Evolutionary conservation across 371 early-diverging fungal species (phyloP).

Genomic region (Synchytrium microbalum): DNA sequence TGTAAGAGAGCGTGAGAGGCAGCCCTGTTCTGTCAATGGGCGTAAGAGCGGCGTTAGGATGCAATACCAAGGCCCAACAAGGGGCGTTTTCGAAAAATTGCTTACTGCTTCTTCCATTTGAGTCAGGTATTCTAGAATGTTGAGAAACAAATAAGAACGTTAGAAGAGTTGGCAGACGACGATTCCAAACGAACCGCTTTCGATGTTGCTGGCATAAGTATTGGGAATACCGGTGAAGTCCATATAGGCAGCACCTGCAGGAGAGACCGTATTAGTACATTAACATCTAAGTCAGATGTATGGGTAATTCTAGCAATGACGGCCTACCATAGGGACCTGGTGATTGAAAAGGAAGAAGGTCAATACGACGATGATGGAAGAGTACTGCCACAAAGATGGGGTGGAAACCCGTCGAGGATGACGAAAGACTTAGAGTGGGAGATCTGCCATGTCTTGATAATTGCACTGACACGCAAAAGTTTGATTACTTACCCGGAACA

Average conservation of each 20-base stretch:
- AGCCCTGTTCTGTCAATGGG: conserved; percentile 4
- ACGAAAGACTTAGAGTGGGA: background rate
- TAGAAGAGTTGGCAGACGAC: background rate
- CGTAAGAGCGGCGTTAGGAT: background rate
- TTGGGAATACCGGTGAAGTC: background rate
- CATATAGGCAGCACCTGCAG: too few relatives aligned
- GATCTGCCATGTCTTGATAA: too few relatives aligned
- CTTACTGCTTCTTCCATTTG: background rate
- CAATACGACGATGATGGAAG: background rate
- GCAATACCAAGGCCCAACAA: too few relatives aligned
- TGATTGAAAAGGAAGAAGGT: background rate
- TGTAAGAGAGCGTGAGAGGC: conserved; percentile 14
- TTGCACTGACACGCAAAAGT: too few relatives aligned
- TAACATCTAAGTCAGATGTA: too few relatives aligned
- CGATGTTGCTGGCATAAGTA: background rate
- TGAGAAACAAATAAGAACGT: background rate
- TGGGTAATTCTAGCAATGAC: too few relatives aligned
- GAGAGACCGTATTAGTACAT: too few relatives aligned
- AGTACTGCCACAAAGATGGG: background rate
- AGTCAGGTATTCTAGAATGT: background rate
- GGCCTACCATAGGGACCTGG: too few relatives aligned
- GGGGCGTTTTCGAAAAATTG: too few relatives aligned
- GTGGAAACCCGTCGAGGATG: background rate
- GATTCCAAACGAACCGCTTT: background rate
- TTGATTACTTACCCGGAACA: background rate